phyloP scores from a whole-genome alignment of 2,329 filamentous ascomycete species.

The Cercospora beticola region DNA sequence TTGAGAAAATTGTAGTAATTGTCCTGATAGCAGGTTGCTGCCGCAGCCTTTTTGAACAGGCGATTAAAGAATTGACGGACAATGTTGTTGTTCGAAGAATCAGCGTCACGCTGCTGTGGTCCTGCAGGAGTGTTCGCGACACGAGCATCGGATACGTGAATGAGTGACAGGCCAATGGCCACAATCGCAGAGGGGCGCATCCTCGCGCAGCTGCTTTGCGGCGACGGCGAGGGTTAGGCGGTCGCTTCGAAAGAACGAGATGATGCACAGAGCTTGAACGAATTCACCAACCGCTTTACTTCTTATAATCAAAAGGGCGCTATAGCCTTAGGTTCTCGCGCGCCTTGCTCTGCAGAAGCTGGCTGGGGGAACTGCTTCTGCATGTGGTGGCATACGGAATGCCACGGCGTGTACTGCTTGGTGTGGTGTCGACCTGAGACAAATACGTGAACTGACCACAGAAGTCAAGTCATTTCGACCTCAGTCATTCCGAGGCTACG shows the following conservation, averaged over 20 bases:
- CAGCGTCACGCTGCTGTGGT: constrained; percentile 24
- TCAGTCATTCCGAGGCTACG: constrained; percentile 31
- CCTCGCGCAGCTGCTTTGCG: constrained; percentile 8
- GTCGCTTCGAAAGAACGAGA: background rate
- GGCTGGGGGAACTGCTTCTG: constrained; percentile 20
- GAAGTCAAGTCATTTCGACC: constrained; percentile 20
- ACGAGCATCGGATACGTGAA: constrained; percentile 29
- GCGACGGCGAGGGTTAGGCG: background rate
- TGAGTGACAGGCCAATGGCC: constrained; percentile 34
- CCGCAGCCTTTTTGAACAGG: constrained; percentile 26
- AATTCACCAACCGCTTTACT: background rate
- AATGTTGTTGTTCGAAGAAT: constrained; percentile 11
- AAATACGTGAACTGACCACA: background rate
- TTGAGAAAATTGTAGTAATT: constrained; percentile 31
- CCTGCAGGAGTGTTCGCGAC: constrained; percentile 23
- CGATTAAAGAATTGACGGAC: constrained; percentile 28
- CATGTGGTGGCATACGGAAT: constrained; percentile 30
- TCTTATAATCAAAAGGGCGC: background rate
- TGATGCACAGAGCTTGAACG: background rate
- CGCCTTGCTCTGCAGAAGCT: constrained; percentile 35
- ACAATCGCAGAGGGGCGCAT: constrained; percentile 32
- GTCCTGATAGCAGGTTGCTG: constrained; percentile 21
- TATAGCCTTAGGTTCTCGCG: background rate
- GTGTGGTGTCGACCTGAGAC: constrained; percentile 11
- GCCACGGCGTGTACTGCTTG: constrained; percentile 1